A percentile compares a stretch with the other conserved stretches of the same genome.
phyloP scores from a whole-genome alignment of 768 basidiomycete species.

The Termitomyces sp. region DNA sequence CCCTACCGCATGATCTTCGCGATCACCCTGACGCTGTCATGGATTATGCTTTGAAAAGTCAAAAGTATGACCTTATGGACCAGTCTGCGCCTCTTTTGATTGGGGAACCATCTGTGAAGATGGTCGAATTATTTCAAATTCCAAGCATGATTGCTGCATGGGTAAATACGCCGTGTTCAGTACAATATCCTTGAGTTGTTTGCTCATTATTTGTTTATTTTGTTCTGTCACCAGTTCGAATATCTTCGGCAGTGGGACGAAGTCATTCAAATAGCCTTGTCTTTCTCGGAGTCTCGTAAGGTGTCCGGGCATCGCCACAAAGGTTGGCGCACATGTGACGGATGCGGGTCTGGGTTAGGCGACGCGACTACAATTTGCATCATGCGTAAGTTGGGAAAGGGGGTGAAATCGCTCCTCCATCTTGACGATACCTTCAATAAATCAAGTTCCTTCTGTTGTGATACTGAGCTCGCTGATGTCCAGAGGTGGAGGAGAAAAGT shows the following conservation, averaged over 20 bases:
- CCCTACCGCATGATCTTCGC: neutral
- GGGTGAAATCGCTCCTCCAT: neutral
- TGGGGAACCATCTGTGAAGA: neutral
- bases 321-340: neutral
- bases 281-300: neutral
- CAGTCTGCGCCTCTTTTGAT: conserved; percentile 1
- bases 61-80: conserved; percentile 1
- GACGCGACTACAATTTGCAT: neutral
- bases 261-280: neutral
- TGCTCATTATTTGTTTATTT: too few species aligned
- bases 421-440: conserved; percentile 1
- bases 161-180: too few species aligned
- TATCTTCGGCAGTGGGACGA: conserved; percentile 3
- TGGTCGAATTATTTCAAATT: neutral
- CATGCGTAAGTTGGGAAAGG: conserved; percentile 2
- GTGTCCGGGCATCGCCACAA: neutral
- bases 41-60: neutral
- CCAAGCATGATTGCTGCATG: neutral
- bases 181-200: too few species aligned
- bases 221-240: neutral
- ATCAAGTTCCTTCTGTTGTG: neutral
- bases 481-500: neutral
- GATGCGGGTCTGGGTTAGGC: neutral
- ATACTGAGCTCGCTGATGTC: neutral
- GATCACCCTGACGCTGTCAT: neutral